Base-by-base conservation (phyloP, 2,329 filamentous ascomycete genomes). In the Cladophialophora chaetospira region DNA sequence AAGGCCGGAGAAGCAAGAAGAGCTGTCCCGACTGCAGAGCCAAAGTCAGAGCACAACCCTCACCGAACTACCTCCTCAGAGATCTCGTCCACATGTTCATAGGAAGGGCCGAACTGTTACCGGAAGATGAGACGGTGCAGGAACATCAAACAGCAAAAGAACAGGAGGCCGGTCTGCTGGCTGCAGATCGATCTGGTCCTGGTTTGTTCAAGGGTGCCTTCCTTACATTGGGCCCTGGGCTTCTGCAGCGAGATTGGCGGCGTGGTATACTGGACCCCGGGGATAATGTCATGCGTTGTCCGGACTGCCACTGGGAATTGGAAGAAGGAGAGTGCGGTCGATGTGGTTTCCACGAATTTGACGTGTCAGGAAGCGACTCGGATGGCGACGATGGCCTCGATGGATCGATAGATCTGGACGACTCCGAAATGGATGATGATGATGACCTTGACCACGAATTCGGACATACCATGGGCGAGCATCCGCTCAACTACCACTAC, bases 11-110 rank as follows among this genome's bases (percentile, higher is more conserved):
- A 64, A 79, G 74, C 67, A 73, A 72, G 40, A 84, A 81, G 66
- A 86, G 85, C 65, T 89, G 86, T 70, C 86, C 86, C 13, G 85
- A 88, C 68, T 89, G 86, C 68, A 80, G 86, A 58, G 75, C 81
- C 3, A 72, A 76, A 31, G 82, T 88, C 55, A 80, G 75, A 61
- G 72, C 80, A 25, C 74, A 82, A 62, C 86, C 86, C 0, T 82
- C 84, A 5, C 86, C 85, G 23, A 83, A 85, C 36, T 88, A 86
- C 67, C 70, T 88, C 38, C 79, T 88, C 51, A 81, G 85, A 55
- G 82, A 87, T 56, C 79, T 88, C 70, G 83, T 85, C 21, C 77
- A 82, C 57, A 75, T 86, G 60, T 86, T 88, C 69, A 79, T 82
- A 36, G 79, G 75, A 61, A 79, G 82, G 53, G 75, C 75, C 29